Base-by-base conservation (phyloP, 2,329 filamentous ascomycete genomes). In the Dichotomopilus funicola region DNA sequence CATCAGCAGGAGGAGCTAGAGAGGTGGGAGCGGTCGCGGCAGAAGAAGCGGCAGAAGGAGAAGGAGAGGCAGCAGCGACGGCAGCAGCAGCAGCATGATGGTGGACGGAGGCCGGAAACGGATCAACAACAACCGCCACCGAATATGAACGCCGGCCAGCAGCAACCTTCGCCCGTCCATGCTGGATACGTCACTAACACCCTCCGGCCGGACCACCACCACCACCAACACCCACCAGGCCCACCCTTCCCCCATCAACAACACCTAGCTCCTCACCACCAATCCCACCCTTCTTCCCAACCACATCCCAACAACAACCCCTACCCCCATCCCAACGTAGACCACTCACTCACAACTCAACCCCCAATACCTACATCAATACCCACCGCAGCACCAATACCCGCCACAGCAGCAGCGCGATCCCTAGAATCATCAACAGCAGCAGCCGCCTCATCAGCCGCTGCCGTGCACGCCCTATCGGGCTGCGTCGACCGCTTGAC, bases 401-500 rank as follows among this genome's bases (percentile, higher is more conserved):
- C 40, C 12, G 40, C 12, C 19, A 27, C 41, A 27, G 41, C 12
- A 27, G 8, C 35, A 40, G 19, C 46, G 12, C 7, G 7, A 49
- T 4, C 19, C 27, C n/a, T 19, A 31, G 12, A n/a, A 38, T 9
- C 49, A 37, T 8, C 41, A 37, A 33, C 38, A 37, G 43, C 43
- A 13, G 13, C 38, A 9, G 53, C 52, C 5, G 54, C 52, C 48
- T 52, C 49, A 5, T 40, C 46, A n/a, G 6, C 46, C 45, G 12
- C 50, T 2, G 49, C 54, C 12, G 48, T 51, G 11, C 43, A 41
- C n/a, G 58, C 55, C 6, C 47, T 59, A 42, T 55, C 52, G 9
- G 41, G 55, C 2, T 55, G 49, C 35, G 46, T 59, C 27, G 58
- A 57, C 33, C 45, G 58, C 8, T 40, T 59, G n/a, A 40, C 58